Evolutionary conservation across 2,329 filamentous ascomycete genomes (phyloP).

Genomic region (Colletotrichum echinochloae): DNA sequence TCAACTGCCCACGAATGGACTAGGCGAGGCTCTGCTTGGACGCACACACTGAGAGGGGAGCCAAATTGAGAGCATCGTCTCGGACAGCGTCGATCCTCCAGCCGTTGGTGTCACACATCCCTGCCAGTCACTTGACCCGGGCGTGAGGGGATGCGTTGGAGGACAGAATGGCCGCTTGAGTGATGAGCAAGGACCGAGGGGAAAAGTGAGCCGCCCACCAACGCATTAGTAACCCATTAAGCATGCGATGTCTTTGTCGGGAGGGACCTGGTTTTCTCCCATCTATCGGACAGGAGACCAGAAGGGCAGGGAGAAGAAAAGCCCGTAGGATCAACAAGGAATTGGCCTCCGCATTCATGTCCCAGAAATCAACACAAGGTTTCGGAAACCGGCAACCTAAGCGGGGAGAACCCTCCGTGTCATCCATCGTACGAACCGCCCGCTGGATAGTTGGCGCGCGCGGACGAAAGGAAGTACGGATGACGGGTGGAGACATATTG

Average conservation of each 20-base stretch:
- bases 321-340: slow-evolving; percentile 5
- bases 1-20: slow-evolving; percentile 27
- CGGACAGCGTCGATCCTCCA: slow-evolving; percentile 30
- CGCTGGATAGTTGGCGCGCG: slow-evolving; percentile 10
- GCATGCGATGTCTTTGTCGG: neutral
- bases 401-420: neutral
- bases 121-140: slow-evolving; percentile 31
- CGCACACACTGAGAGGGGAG: neutral
- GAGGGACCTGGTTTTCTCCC: neutral
- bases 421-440: neutral
- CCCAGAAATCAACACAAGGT: slow-evolving; percentile 18
- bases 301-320: slow-evolving; percentile 12
- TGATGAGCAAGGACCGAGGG: neutral
- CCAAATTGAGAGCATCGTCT: neutral
- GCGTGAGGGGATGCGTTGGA: slow-evolving; percentile 3
- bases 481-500: slow-evolving; percentile 10
- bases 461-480: neutral
- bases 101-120: slow-evolving; percentile 35
- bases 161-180: neutral
- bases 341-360: neutral
- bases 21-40: slow-evolving; percentile 21
- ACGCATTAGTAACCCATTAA: neutral
- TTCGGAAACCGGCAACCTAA: slow-evolving; percentile 28
- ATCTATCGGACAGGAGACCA: no score
- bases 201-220: neutral